Evolutionary conservation across 2,329 filamentous ascomycete species (phyloP), one percentile per base, ranked within the genome.

Genomic region (Fusarium dimerum): DNA sequence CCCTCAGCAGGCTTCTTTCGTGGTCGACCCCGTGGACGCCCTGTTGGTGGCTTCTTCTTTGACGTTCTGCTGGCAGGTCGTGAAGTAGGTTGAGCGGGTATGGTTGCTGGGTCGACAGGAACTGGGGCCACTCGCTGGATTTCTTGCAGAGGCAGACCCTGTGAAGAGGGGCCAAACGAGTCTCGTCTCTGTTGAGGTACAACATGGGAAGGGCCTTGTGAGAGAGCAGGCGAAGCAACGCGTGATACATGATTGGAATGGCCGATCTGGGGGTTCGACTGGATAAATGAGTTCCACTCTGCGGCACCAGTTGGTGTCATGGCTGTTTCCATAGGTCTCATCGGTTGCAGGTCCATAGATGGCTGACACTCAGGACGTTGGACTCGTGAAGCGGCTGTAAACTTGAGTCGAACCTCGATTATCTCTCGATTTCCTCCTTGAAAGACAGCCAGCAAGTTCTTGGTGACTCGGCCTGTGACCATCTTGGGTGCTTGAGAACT

Each of bases 381-480:
- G 42, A 76, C 80, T 47, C 82, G 89, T 16, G 86, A 81, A 36
- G 96, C 87, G 15, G 88, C 87, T 2, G 92, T 88, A 51, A 99
- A 79, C 67, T 90, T 92, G 55, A 99, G 79, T 70, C 89, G 96
- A 60, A 99, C 93, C 74, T 99, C 94, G 53, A 99, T 76, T 1
- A 90, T 97, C 72, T 97, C 92, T 62, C 87, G 88, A 54, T 87
- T 81, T 32, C 90, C 91, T 64, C 89, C 90, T 39, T 86, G 86
- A 68, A 97, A 96, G 20, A 97, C 78, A 10, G 89, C 90, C 43
- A 96, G 78, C 42, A 92, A 75, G 68, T 96, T 97, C 68, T 89
- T 90, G 66, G 89, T 91, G 49, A 99, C 90, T 34, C 92, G 88
- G 51, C 94, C 94, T 8, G 93, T 97, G 58, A 99, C 87, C 73